A percentile compares a stretch with the other conserved stretches of the same genome.
phyloP scores from a whole-genome alignment of 805 yeast genomes.

The Candida odintsovae region DNA sequence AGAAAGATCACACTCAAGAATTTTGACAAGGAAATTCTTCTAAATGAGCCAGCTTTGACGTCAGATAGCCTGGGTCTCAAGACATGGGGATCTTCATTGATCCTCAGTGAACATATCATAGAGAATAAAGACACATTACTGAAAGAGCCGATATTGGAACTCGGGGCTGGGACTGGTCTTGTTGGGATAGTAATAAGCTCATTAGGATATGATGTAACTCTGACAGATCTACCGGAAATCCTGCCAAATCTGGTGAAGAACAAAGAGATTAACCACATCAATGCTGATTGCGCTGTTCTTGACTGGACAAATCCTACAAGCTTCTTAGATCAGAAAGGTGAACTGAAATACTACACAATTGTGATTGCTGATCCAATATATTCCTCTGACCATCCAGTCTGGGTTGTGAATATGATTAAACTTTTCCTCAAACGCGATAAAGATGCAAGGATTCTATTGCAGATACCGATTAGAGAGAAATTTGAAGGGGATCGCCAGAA shows the following conservation, averaged over 20 bases:
- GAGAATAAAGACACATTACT: slow-evolving; percentile 24
- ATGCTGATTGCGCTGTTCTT: slow-evolving; percentile 41
- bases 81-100: slow-evolving; percentile 92
- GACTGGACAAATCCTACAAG: slow-evolving; percentile 73
- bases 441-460: slow-evolving; percentile 50
- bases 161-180: slow-evolving; percentile 96
- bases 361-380: slow-evolving; percentile 87
- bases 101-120: slow-evolving; percentile 53
- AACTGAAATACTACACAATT: slow-evolving; percentile 46
- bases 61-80: slow-evolving; percentile 85
- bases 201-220: slow-evolving; percentile 35
- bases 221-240: slow-evolving; percentile 81
- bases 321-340: slow-evolving; percentile 28
- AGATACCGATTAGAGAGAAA: slow-evolving; percentile 67
- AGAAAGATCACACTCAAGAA: slow-evolving; percentile 50
- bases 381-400: slow-evolving; percentile 71
- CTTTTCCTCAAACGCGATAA: slow-evolving; percentile 33
- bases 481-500: slow-evolving; percentile 59
- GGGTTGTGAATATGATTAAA: slow-evolving; percentile 58
- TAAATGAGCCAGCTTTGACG: slow-evolving; percentile 82
- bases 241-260: slow-evolving; percentile 62
- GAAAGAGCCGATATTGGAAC: slow-evolving; percentile 43
- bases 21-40: slow-evolving; percentile 23
- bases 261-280: slow-evolving; percentile 43
- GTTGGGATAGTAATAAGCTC: slow-evolving; percentile 67